Base-by-base conservation (phyloP, 805 yeast species). In the Yamadazyma kitorensis region DNA sequence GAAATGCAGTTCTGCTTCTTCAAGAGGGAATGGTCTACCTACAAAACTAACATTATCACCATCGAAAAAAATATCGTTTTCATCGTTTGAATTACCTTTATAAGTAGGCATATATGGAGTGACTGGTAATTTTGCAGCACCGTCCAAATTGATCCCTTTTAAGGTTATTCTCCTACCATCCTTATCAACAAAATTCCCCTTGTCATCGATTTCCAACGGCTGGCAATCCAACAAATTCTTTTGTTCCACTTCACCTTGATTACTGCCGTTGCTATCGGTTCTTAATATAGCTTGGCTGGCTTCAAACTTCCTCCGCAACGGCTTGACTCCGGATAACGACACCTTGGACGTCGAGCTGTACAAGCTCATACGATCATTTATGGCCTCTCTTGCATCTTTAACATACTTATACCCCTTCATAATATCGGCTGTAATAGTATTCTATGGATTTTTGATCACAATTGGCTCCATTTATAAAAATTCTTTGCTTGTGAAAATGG, bases 121-220 rank as follows among this genome's bases (percentile, higher is more conserved):
- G 1, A 64, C 49, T 0, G 97, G 97, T 32, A 76, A 59, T 54
- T 88, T 88, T 44, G 82, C 68, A 21, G 80, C 74, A 0, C 85
- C 81, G 43, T 87, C 95, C 14, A 88, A 54, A 53, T 89, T 88
- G 41, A 88, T 82, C 1, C 97, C 97, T 45, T 82, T 78, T 19
- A 88, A 59, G 9, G 71, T 68, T 9, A 87, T 63, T n/a, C 64
- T 64, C 26, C 93, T 62, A 1, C 86, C 87, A 1, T 46, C 40
- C 41, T 78, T 77, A 36, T 64, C 67, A 2, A 75, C 59, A 52
- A 89, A 78, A 39, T 72, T 64, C 4, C 93, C 95, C 16, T 63
- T 34, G 3, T 39, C 47, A 33, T 52, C 51, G 5, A 52, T 44
- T 22, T 39, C 36, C 13, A 57, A 39, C 10, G 42, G 44, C n/a